A percentile compares a stretch with the other conserved stretches of the same genome.
phyloP scores from a whole-genome alignment of 257 asterid genomes.

The Nicotiana paniculata region DNA sequence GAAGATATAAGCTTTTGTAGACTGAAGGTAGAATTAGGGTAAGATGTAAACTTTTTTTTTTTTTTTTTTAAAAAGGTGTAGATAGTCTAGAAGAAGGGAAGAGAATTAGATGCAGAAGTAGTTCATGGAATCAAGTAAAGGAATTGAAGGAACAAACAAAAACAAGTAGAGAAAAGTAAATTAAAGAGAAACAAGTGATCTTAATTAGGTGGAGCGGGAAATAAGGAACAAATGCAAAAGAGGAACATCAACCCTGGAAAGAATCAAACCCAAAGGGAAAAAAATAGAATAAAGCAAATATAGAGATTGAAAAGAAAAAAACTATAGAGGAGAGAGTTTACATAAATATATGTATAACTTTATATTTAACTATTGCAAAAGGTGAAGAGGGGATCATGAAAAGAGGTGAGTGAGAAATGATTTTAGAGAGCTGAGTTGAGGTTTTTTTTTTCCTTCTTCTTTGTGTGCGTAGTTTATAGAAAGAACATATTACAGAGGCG shows the following conservation, averaged over 20 bases:
- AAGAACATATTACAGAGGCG: background rate
- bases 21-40: background rate
- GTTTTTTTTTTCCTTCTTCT: background rate
- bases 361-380: background rate
- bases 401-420: background rate
- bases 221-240: slow-evolving; percentile 5
- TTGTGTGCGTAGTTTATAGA: background rate
- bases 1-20: background rate
- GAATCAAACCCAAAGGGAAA: slow-evolving; percentile 8
- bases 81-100: background rate
- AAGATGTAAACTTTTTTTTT: background rate
- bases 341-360: background rate
- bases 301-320: slow-evolving; percentile 5
- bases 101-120: slow-evolving; percentile 7
- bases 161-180: slow-evolving; percentile 12
- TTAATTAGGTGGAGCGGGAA: background rate
- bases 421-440: background rate
- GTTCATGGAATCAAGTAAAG: slow-evolving; percentile 7
- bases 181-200: slow-evolving; percentile 11
- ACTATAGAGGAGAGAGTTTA: background rate
- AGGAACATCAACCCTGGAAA: slow-evolving; percentile 4
- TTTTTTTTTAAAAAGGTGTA: background rate
- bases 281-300: slow-evolving; percentile 16
- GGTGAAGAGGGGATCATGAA: background rate
- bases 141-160: background rate